Evolutionary conservation across 176 grass and related monocot species (phyloP), one percentile per base, ranked within the genome.

Genomic region (Phragmites australis): DNA sequence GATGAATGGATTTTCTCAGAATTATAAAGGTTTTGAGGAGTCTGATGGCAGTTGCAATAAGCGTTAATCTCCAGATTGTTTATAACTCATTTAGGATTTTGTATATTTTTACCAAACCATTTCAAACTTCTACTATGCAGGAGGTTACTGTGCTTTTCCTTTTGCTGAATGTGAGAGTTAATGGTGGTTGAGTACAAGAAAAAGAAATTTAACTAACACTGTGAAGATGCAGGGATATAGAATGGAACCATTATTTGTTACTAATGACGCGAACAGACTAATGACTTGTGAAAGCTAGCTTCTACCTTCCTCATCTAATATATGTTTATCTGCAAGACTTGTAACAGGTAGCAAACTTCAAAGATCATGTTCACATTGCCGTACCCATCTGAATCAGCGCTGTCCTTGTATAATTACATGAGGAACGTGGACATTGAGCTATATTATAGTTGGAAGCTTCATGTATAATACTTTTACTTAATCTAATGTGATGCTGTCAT

Each of bases 171-270:
- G 37, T 79, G 34, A 77, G 62, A 80, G 90, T 91, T 93, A 87
- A 81, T 93, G 74, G 75, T 86, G 86, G 78, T 92, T 78, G 70
- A 81, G 80, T 77, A 62, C 79, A 96, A 88, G 85, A 90, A 96
- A 96, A 92, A 63, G 70, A 88, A 88, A 49, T 82, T 79, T 96
- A 96, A 96, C 82, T 92, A 92, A 92, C 76, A 80, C 50, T 57
- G 52, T 26, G 23, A 50, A 51, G 70, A 72, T 77, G 45, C 27
- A 71, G 39, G 80, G 40, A 72, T 67, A 80, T 48, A 31, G 6
- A 74, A 29, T 52, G 75, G 42, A 79, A 79, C 69, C 56, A 54
- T 65, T 88, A 70, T 74, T 51, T 75, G 30, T 65, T 53, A 2
- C 26, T 81, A 85, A 27, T 58, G 29, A 83, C 70, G 67, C 68